Conservation (phyloP, 176 grass and related monocot species). For the Leersia perrieri region DNA sequence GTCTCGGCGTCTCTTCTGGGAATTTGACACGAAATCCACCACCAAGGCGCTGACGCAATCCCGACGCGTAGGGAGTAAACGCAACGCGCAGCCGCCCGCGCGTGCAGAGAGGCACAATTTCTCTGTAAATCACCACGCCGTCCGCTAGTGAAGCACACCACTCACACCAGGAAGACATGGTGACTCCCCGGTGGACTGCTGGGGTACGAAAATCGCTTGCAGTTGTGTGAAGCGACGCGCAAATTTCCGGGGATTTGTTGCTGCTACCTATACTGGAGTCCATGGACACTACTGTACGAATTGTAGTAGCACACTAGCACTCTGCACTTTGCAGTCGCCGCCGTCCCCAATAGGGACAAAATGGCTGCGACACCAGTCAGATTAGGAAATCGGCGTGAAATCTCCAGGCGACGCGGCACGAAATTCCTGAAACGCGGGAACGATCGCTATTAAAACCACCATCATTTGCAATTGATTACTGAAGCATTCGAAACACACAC, state of each 20-base stretch:
- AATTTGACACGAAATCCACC: not conserved
- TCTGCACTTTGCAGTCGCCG: not conserved
- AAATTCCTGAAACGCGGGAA: not conserved
- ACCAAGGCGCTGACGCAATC: not conserved
- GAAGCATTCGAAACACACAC: not conserved
- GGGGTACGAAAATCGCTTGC: not conserved
- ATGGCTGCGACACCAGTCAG: not conserved
- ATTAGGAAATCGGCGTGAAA: not conserved
- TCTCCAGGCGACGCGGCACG: not conserved
- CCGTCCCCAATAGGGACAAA: not conserved
- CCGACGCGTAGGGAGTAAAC: not conserved
- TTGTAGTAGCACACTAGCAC: no score
- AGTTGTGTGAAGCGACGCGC: no score
- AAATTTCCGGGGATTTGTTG: not conserved
- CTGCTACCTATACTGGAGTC: not conserved
- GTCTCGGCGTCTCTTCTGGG: not conserved
- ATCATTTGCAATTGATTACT: no score
- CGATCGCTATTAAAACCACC: not conserved
- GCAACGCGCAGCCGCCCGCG: no score
- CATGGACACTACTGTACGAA: not conserved
- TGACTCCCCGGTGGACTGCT: no score
- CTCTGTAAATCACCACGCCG: not conserved
- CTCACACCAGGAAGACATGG: no score
- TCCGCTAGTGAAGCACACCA: no score
- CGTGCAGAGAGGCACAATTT: no score